Evolutionary conservation across 2,329 filamentous ascomycete species (phyloP), one percentile per base, ranked within the genome.

Genomic region (Penicillium fuscoglaucum): DNA sequence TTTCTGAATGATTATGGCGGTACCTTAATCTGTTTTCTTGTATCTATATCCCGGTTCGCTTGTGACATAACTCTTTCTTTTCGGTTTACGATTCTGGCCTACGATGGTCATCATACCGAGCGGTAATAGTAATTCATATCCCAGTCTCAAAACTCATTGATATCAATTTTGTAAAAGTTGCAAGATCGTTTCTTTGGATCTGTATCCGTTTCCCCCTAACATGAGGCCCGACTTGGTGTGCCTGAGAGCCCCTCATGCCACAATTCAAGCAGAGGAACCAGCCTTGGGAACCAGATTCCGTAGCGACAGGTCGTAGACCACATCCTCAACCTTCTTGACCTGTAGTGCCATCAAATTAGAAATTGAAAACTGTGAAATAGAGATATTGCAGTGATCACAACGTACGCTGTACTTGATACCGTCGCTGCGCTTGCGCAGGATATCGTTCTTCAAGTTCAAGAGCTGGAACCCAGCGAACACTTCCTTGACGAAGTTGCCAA

Each of bases 251-350:
- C n/a, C 17, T 28, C n/a, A 31, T 17, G 13, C 19, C 37, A 13
- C 9, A 33, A 24, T 33, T 58, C 55, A 70, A 35, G 56, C 64
- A 26, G 61, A 60, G 24, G 64, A 53, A 40, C 61, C 57, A 15
- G 65, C 68, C 64, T 83, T 80, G 45, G 88, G 85, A 49, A 96
- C 82, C 70, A 98, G 75, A 51, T 95, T 93, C 59, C 95, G 85
- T 71, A 99, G 79, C 26, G 90, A 93, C 57, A 99, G 79, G 74
- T 99, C 95, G 72, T 99, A 99, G 51, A 98, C 93, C 13, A 99
- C 92, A 72, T 98, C 95, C 80, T 99, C 95, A 13, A 97, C 91
- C 74, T 96, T 93, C 83, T 98, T 99, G 70, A 99, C 91, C 80
- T 83, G 53, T 49, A 65, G 24, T 29, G 41, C 7, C 13, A 56